Base-by-base conservation (phyloP, 192 early-diverging fungal genomes). In the Backusella luteola region DNA sequence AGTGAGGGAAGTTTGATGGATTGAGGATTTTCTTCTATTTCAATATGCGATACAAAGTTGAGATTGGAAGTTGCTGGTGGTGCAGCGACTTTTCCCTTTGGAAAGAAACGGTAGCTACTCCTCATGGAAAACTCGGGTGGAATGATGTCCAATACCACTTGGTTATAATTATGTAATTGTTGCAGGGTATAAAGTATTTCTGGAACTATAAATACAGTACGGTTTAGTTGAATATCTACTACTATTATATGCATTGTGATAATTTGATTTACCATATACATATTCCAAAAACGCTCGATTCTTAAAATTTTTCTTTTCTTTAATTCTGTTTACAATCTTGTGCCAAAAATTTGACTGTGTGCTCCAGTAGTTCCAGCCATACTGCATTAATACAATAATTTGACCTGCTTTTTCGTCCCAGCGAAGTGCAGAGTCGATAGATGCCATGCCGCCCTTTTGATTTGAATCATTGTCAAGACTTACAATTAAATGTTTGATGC, bases 401-500 rank as follows among this genome's bases (percentile, higher is more conserved):
- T 73, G 53, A 1, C 80, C 80, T 32, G 76, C 73, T 23, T 77
- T 81, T 70, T 77, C 76, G 42, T 81, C 80, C 80, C 80, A 81
- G 49, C 76, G 66, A 73, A 81, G 77, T 4, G 80, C 80, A 46
- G 80, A 71, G 46, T 81, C 76, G 34, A 81, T 70, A 1, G 76
- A 81, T 3, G 75, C 76, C 76, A 81, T 76, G 6, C 80, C 73
- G 14, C 63, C 67, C 3, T 70, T 73, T 52, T 74, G 71, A 21
- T 36, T 73, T 6, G 73, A 69, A 6, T 77, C 80, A 46, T 71
- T 74, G 17, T 81, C 80, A 35, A 77, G 76, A 29, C 80, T 77
- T 14, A 81, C 76, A n/a, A 81, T 74, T 26, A 81, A 67, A 66
- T 81, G 80, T 32, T 81, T 81, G 67, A 81, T 81, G 56, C 80